Evolutionary conservation across 2,329 filamentous ascomycete species (phyloP).

Genomic region (Fusarium sp.): DNA sequence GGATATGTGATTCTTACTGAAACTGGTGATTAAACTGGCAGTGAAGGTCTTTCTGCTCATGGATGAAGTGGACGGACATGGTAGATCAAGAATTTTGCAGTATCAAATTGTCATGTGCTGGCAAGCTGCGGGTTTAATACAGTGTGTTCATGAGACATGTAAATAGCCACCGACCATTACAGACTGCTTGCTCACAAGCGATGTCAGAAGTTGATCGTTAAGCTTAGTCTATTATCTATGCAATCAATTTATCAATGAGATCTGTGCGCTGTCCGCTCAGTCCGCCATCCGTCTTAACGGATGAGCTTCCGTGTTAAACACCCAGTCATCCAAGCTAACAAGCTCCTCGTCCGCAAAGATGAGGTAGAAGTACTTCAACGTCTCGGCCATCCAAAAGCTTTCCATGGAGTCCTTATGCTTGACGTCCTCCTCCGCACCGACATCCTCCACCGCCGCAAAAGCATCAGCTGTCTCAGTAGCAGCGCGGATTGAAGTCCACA

Average conservation of each 20-base stretch:
- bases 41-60: no score
- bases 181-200: background rate
- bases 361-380: constrained; percentile 80
- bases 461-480: constrained; percentile 71
- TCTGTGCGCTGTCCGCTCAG: background rate
- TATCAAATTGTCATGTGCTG: no score
- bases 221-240: background rate
- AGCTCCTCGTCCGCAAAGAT: constrained; percentile 74
- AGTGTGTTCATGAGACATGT: background rate
- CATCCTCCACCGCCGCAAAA: constrained; percentile 74
- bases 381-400: constrained; percentile 78
- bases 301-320: constrained; percentile 69
- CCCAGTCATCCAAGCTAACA: constrained; percentile 76
- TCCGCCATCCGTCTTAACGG: constrained; percentile 52
- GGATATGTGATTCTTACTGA: background rate
- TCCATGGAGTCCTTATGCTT: constrained; percentile 73
- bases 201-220: background rate
- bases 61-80: no score
- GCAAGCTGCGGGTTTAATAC: no score
- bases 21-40: background rate
- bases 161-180: background rate
- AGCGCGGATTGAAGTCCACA: constrained; percentile 74
- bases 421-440: constrained; percentile 61
- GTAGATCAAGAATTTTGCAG: no score
- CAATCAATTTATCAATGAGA: background rate